A percentile compares a stretch with the other conserved stretches of the same genome.
Evolutionary conservation across 2,329 filamentous ascomycete genomes (phyloP).

Genomic region (Sporothrix protearum): DNA sequence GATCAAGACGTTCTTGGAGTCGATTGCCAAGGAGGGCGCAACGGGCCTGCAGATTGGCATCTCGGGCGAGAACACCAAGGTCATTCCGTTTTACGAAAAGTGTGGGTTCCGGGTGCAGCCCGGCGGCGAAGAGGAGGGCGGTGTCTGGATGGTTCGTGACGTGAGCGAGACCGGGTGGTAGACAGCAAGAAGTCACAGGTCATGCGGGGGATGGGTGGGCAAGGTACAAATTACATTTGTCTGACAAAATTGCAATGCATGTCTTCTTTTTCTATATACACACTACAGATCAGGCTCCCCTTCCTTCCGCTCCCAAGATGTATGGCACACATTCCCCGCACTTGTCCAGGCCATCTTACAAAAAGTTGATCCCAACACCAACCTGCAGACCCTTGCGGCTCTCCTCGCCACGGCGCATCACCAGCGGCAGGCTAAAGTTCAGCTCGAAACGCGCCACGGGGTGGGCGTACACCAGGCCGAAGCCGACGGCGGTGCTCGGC

Average conservation of each 20-base stretch:
- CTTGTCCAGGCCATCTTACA: slow-evolving; percentile 54
- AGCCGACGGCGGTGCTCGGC: slow-evolving; percentile 80
- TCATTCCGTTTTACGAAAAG: slow-evolving; percentile 48
- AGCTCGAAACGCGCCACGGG: slow-evolving; percentile 90
- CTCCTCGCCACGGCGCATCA: slow-evolving; percentile 77
- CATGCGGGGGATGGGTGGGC: not conserved
- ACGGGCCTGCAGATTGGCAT: slow-evolving; percentile 45
- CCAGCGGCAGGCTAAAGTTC: slow-evolving; percentile 87
- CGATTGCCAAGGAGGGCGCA: slow-evolving; percentile 32
- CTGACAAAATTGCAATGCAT: not conserved
- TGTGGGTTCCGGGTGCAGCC: slow-evolving; percentile 43
- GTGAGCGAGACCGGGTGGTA: slow-evolving; percentile 27
- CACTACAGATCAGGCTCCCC: not conserved
- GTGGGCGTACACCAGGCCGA: slow-evolving; percentile 92
- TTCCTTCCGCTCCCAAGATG: not conserved
- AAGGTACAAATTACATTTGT: not conserved
- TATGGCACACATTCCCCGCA: not conserved
- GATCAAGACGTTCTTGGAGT: slow-evolving; percentile 42
- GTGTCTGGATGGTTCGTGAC: slow-evolving; percentile 44
- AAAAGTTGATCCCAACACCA: slow-evolving; percentile 93
- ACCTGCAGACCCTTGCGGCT: slow-evolving; percentile 88
- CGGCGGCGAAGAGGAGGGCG: slow-evolving; percentile 36
- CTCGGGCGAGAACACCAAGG: slow-evolving; percentile 45
- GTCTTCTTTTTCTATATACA: slow-evolving; percentile 1
- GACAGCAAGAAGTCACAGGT: too few species aligned